These are phyloP conservation scores for Ilex paraguariensis DNA, from an alignment of 305 asterid genomes.

Conservation along the genomic window DNA sequence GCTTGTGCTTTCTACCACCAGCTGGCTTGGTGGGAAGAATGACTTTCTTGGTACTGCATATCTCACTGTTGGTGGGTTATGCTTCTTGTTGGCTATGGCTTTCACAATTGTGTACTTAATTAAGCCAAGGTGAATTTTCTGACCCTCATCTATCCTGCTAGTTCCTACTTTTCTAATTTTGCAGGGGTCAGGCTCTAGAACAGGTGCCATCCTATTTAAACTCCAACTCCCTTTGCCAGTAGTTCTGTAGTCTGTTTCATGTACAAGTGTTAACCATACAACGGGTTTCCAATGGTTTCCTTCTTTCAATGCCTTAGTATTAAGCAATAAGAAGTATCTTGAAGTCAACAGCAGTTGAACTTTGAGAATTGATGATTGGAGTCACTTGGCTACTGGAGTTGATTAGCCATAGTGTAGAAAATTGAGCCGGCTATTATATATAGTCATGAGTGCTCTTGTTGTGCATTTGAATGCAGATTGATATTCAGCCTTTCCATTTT, in stretches of 20 bases:
- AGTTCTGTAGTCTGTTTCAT: not conserved
- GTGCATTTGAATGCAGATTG: not conserved
- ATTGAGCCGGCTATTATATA: too few relatives aligned
- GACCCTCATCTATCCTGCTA: not conserved
- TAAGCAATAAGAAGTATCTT: too few relatives aligned
- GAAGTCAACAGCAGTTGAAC: too few relatives aligned
- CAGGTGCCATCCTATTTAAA: not conserved
- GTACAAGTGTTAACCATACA: too few relatives aligned
- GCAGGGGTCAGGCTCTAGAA: not conserved
- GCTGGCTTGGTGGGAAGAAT: conserved; percentile 78
- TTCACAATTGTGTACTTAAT: conserved; percentile 42
- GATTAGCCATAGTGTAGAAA: too few relatives aligned
- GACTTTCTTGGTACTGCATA: conserved; percentile 54
- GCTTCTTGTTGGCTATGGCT: conserved; percentile 45
- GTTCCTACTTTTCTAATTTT: not conserved
- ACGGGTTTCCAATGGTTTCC: not conserved
- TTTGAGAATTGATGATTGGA: too few relatives aligned
- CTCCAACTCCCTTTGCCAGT: too few relatives aligned
- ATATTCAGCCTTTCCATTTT: not conserved
- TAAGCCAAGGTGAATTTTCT: conserved; percentile 45
- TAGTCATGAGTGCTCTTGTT: too few relatives aligned
- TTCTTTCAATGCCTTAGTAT: not conserved
- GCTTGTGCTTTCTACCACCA: conserved; percentile 66
- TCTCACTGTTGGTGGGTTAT: conserved; percentile 54
- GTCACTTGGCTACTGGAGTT: too few relatives aligned